phyloP scores from a whole-genome alignment of 768 basidiomycete genomes.

The Atractiella rhizophila region DNA sequence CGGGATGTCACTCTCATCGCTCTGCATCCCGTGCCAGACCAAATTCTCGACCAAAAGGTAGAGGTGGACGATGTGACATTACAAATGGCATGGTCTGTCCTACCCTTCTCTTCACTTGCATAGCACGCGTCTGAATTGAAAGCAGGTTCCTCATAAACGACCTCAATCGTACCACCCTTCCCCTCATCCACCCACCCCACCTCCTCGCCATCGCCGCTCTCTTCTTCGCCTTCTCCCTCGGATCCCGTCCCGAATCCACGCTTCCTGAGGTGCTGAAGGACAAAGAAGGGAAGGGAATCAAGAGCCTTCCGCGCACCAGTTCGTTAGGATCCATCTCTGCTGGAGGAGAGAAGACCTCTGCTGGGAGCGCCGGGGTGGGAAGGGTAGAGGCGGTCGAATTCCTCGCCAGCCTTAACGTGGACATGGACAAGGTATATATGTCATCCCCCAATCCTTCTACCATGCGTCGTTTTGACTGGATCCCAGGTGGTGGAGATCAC shows the following conservation, averaged over 20 bases:
- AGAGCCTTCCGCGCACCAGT: not conserved
- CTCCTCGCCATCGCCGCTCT: constrained; percentile 76
- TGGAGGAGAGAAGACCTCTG: constrained; percentile 7
- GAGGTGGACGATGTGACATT: constrained; percentile 39
- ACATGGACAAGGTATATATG: no score
- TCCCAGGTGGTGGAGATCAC: constrained; percentile 55
- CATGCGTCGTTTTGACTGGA: no score
- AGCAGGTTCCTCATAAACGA: constrained; percentile 87
- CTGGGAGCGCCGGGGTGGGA: constrained; percentile 21
- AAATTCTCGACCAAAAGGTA: constrained; percentile 33
- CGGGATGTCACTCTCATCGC: constrained; percentile 11
- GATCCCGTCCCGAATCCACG: constrained; percentile 1
- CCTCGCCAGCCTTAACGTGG: constrained; percentile 63
- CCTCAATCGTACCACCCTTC: constrained; percentile 74
- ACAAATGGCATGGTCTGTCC: constrained; percentile 65
- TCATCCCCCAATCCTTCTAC: no score
- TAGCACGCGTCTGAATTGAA: not conserved
- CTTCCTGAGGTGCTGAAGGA: constrained; percentile 17
- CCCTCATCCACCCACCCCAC: constrained; percentile 84
- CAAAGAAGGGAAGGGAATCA: constrained; percentile 12
- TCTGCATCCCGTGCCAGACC: constrained; percentile 6
- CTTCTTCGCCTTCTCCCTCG: constrained; percentile 55
- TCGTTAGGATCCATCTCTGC: constrained; percentile 8
- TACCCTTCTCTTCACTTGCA: not conserved
- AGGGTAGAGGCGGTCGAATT: constrained; percentile 49